Base-by-base conservation (phyloP, 2,329 filamentous ascomycete genomes). In the Fusarium abutilonis region DNA sequence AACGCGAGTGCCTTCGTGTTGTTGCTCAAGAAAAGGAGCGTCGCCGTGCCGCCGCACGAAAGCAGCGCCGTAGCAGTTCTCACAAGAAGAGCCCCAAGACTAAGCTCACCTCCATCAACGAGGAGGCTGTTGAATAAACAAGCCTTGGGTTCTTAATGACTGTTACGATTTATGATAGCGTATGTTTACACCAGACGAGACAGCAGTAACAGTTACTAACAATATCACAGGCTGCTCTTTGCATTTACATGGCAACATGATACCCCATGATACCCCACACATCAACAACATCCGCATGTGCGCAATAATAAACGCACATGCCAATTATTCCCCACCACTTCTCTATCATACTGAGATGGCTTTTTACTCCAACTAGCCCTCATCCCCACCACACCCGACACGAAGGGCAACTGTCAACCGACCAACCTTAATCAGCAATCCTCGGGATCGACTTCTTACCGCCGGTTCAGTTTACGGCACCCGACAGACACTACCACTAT, bases 1-100 rank as follows among this genome's bases (percentile, higher is more conserved):
- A 86, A 73, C 80, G 79, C 63, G 82, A 86, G 74, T 79, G 80
- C 43, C 71, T 85, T 63, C 78, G 80, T 63, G 77, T 81, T 64
- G 69, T 85, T 44, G 72, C 82, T 63, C 72, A 70, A 64, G 84
- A 86, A 77, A 85, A 85, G 81, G 83, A 86, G 76, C 77, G 79
- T 50, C 78, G 83, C 35, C 78, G 79, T 59, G 75, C 77, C 31
- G 67, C 67, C 52, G 68, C 66, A 35, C 78, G 75, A 69, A 76
- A 77, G 68, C 74, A 75, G 47, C 72, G 73, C 56, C 73, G 74
- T 63, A 67, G 71, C 63, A 75, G 73, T 61, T 72, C 73, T 44
- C 71, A 74, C 62, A 77, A 77, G 72, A 86, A 84, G 78, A 83
- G 82, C 73, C 73, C 77, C 69, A 83, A 80, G 77, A 75, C 68